Evolutionary conservation across 805 yeast species (phyloP).

Genomic region (Ogataea saltuana): DNA sequence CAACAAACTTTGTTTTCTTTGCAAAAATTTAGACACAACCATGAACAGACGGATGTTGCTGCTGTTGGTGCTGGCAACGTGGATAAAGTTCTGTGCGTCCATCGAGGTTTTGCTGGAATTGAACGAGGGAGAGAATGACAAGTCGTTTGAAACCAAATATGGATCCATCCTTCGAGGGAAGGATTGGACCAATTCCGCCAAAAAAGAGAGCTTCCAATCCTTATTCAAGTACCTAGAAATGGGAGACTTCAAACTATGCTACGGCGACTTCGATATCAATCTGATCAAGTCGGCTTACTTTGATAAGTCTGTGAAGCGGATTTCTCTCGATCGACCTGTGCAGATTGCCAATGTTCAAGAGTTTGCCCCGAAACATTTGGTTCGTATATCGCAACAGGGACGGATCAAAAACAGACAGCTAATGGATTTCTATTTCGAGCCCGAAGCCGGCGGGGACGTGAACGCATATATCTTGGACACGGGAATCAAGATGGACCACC

Average conservation of each 20-base stretch:
- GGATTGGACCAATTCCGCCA: neutral
- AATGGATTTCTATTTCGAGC: constrained; percentile 43
- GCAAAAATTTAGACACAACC: no score
- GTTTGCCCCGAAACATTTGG: constrained; percentile 45
- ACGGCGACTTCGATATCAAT: constrained; percentile 38
- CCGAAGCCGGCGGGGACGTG: constrained; percentile 42
- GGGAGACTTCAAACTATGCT: constrained; percentile 37
- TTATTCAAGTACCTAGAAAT: constrained; percentile 26
- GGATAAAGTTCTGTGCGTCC: neutral
- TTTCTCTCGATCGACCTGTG: constrained; percentile 39
- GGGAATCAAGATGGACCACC: constrained; percentile 40
- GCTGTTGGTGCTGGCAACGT: neutral
- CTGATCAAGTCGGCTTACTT: constrained; percentile 35
- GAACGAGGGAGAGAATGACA: constrained; percentile 9
- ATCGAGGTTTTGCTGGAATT: constrained; percentile 16
- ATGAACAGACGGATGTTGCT: no score
- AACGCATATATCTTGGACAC: constrained; percentile 42
- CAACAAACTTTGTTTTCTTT: no score
- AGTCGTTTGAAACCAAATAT: constrained; percentile 14
- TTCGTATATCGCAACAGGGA: constrained; percentile 40
- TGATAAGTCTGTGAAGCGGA: constrained; percentile 38
- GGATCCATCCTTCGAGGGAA: constrained; percentile 9
- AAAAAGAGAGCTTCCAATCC: constrained; percentile 3
- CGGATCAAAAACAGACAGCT: constrained; percentile 29
- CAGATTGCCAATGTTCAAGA: constrained; percentile 41